phyloP scores from a whole-genome alignment of 140 eudicot genomes.

The Oenanthe javanica region DNA sequence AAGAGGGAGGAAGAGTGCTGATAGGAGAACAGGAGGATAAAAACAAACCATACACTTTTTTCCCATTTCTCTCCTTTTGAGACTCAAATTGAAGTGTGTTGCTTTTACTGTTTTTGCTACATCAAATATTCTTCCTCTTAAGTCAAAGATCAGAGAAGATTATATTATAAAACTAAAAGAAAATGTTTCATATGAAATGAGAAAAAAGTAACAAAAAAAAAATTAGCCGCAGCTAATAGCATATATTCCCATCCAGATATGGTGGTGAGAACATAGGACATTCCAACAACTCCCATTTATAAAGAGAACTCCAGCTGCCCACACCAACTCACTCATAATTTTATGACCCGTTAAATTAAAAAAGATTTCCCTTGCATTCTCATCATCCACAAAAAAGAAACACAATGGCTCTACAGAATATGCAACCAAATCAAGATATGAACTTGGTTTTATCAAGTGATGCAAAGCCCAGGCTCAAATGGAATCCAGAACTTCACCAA shows the following conservation, averaged over 20 bases:
- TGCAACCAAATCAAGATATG: constrained; percentile 31
- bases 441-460: constrained; percentile 13
- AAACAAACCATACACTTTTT: constrained; percentile 80
- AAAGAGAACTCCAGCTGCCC: constrained; percentile 47
- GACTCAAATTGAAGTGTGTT: constrained; percentile 57
- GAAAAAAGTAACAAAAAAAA: constrained; percentile 23
- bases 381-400: constrained; percentile 23
- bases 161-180: background rate
- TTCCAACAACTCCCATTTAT: constrained; percentile 45
- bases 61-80: constrained; percentile 60
- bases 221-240: constrained; percentile 23
- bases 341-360: constrained; percentile 11
- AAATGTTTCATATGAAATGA: constrained; percentile 25
- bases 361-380: constrained; percentile 22
- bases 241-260: constrained; percentile 93
- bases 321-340: constrained; percentile 9
- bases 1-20: constrained; percentile 19
- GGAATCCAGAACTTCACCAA: constrained; percentile 14
- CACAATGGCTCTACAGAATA: constrained; percentile 53
- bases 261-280: constrained; percentile 73
- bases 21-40: constrained; percentile 52
- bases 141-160: constrained; percentile 57
- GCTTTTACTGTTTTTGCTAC: constrained; percentile 91
- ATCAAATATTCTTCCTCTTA: constrained; percentile 58
- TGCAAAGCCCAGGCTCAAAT: constrained; percentile 13